Conservation (phyloP, 2,329 filamentous ascomycete genomes). For the Parascedosporium putredinis region DNA sequence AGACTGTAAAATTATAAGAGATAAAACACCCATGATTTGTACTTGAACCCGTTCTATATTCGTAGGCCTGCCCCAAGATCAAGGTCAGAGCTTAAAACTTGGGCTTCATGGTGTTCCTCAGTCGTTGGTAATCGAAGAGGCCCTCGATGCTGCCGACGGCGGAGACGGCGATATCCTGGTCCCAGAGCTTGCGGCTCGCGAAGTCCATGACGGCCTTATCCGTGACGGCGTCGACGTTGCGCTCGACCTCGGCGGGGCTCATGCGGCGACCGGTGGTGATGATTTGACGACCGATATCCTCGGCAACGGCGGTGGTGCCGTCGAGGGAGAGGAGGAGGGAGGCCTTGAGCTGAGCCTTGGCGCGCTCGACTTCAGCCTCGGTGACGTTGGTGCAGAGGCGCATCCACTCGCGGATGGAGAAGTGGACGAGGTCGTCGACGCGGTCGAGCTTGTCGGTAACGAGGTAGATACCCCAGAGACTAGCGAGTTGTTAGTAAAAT, state of each 20-base stretch:
- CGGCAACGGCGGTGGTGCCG: conserved; percentile 91
- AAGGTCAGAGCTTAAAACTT: conserved; percentile 41
- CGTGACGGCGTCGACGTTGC: conserved; percentile 75
- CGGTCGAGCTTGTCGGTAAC: conserved; percentile 80
- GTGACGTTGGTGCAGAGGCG: conserved; percentile 82
- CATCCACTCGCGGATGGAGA: conserved; percentile 96
- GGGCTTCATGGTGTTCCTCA: conserved; percentile 79
- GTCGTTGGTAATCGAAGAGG: conserved; percentile 65
- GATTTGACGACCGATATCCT: conserved; percentile 98
- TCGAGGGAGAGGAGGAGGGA: conserved; percentile 95
- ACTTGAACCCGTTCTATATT: background rate
- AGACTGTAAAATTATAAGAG: background rate
- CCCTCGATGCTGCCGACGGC: conserved; percentile 91
- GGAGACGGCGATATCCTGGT: conserved; percentile 88
- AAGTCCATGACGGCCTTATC: conserved; percentile 98
- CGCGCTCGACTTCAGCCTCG: conserved; percentile 88
- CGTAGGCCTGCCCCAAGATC: background rate
- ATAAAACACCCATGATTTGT: conserved; percentile 5
- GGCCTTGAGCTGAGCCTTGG: conserved; percentile 98
- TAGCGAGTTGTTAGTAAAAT: conserved; percentile 24
- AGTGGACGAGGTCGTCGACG: conserved; percentile 95
- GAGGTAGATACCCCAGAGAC: conserved; percentile 99
- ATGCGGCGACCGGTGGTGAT: conserved; percentile 92
- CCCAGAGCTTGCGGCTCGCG: conserved; percentile 90
- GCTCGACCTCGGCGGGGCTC: conserved; percentile 88